Conservation (phyloP, 208 protist species). For the Acanthamoeba royreba region DNA sequence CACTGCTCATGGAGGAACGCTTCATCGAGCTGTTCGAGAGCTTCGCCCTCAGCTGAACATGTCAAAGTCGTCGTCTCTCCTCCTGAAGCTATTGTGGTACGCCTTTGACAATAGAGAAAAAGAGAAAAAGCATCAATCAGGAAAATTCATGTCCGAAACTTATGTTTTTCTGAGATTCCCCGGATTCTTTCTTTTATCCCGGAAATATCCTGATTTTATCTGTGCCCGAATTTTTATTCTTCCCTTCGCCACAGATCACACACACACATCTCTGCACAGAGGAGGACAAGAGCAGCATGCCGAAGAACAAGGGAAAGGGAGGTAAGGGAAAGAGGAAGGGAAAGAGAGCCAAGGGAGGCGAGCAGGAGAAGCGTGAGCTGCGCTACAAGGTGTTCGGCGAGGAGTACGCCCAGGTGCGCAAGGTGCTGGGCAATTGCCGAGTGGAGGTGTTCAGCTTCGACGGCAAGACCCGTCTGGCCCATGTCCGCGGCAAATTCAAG, state of each 20-base stretch:
- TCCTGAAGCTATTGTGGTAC: too few relatives aligned
- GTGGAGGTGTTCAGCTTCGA: neutral
- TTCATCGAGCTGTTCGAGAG: slow-evolving; percentile 51
- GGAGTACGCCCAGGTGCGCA: neutral
- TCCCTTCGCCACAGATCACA: too few relatives aligned
- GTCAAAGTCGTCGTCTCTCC: too few relatives aligned
- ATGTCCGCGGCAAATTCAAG: neutral
- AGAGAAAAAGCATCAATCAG: too few relatives aligned
- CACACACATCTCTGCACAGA: too few relatives aligned
- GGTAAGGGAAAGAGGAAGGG: neutral
- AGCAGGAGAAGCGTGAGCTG: neutral
- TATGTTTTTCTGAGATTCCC: too few relatives aligned
- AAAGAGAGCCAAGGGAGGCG: neutral
- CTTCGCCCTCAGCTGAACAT: slow-evolving; percentile 6
- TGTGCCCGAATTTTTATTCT: too few relatives aligned
- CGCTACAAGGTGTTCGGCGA: neutral
- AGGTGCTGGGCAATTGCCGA: neutral
- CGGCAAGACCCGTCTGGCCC: neutral
- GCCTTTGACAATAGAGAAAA: too few relatives aligned
- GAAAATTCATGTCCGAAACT: too few relatives aligned
- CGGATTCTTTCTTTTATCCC: too few relatives aligned
- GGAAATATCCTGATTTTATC: too few relatives aligned
- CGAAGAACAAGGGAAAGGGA: neutral
- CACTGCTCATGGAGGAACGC: slow-evolving; percentile 16
- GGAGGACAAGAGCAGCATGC: too few relatives aligned